Evolutionary conservation across 371 early-diverging fungal genomes (phyloP), one percentile per base, ranked within the genome.

Genomic region (Coemansia sp.): DNA sequence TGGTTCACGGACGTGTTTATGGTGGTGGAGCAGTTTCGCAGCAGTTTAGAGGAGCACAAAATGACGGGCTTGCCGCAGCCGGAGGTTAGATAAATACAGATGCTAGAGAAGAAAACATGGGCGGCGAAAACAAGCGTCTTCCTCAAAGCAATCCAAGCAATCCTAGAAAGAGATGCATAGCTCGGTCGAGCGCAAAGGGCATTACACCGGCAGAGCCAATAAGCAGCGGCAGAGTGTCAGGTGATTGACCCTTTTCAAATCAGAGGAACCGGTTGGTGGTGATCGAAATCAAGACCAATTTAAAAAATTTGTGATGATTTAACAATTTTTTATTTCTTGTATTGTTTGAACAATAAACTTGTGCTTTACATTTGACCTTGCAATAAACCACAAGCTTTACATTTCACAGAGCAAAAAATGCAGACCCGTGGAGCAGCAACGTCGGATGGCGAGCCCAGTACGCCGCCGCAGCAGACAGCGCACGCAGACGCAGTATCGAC

Each of bases 401-500:
- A 57, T 18, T 27, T 24, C 21, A 39, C 4, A 34, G 10, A 34
- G 37, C 8, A 8, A 34, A 34, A 8, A 10, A 64, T 64, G 65
- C 50, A 58, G 26, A 64, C 65, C 6, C 65, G 65, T 39, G 58
- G 65, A 21, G 39, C 50, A 24, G 50, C 37, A 26, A 2, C 34
- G 26, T 37, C 57, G 22, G 51, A 57, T 10, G 37, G 18, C 18
- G 57, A 48, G 2, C 47, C 58, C 53, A 34, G 58, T 58, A 64
- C 65, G 8, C 65, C 65, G 58, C 50, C 47, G 24, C 57, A 22
- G 39, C 37, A 37, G 34, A 31, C n/a, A 18, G 26, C 27, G 11
- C 40, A 34, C 7, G 31, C 57, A 22, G 57, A 37, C 7, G 61
- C 42, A 37, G 31, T 39, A 13, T 57, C 58, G 6, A 55, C 67